Evolutionary conservation across 2,329 filamentous ascomycete species (phyloP).

Genomic region (Diaporthe amygdali): DNA sequence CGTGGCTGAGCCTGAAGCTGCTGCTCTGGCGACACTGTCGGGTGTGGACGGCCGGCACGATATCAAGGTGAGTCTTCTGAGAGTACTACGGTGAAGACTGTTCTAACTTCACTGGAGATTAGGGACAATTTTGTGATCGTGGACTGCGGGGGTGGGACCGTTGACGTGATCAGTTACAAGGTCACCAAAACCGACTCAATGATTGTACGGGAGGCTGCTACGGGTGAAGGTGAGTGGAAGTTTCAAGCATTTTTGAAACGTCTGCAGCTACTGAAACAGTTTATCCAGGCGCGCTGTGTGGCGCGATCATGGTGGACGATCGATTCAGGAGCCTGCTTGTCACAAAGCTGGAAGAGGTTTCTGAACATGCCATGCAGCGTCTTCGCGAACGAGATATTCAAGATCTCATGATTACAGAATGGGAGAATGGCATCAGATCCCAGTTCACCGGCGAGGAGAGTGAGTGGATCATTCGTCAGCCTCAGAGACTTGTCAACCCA

Average conservation of each 20-base stretch:
- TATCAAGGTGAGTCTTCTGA: slow-evolving; percentile 27
- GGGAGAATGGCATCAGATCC: slow-evolving; percentile 34
- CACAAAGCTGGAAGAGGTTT: slow-evolving; percentile 15
- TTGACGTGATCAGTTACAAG: slow-evolving; percentile 45
- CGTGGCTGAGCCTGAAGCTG: slow-evolving; percentile 51
- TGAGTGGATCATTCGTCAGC: slow-evolving; percentile 21
- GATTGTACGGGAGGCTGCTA: slow-evolving; percentile 40
- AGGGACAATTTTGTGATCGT: slow-evolving; percentile 33
- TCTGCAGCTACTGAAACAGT: neutral
- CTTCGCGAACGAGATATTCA: neutral
- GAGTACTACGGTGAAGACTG: rapidly evolving
- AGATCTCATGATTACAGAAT: slow-evolving; percentile 20
- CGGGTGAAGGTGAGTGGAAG: slow-evolving; percentile 39
- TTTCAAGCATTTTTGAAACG: neutral
- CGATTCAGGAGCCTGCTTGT: slow-evolving; percentile 37
- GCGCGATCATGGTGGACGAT: slow-evolving; percentile 47
- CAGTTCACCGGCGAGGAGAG: slow-evolving; percentile 25
- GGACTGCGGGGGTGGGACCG: slow-evolving; percentile 39
- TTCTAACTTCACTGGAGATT: neutral
- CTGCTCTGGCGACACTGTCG: slow-evolving; percentile 43
- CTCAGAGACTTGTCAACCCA: neutral
- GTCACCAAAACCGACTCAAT: slow-evolving; percentile 32
- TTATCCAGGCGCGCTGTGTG: slow-evolving; percentile 43
- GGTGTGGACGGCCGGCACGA: slow-evolving; percentile 32
- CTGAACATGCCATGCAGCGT: slow-evolving; percentile 15